Base-by-base conservation (phyloP, 2,329 filamentous ascomycete species). In the Monosporascus sp. region DNA sequence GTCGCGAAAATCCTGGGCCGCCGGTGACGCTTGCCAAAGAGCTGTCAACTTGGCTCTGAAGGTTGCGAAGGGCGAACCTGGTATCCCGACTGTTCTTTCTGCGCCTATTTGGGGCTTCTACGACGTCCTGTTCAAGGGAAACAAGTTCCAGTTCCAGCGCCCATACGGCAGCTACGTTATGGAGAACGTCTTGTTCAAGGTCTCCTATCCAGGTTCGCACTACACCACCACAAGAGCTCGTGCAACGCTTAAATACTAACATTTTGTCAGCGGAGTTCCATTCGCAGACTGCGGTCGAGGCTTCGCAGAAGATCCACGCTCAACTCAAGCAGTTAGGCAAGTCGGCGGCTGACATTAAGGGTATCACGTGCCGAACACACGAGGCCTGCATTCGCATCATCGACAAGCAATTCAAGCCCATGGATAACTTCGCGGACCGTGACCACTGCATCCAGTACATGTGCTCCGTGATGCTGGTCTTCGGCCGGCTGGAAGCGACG, bases 391-490 rank as follows among this genome's bases (percentile, higher is more conserved):
- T 99, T 70, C 91, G 94, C 67, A 99, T 99, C 76, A 99, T 99
- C 68, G 94, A 99, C 84, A 99, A 99, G 83, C 94, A 99, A 78
- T 95, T 96, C 83, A 97, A 97, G 84, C 87, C 92, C 65, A 96
- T 99, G 90, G 92, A 97, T 80, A 99, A 99, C 85, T 99, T 97
- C 69, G 94, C 94, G 68, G 94, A 99, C 77, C 91, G 94, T 68
- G 94, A 99, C 76, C 94, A 99, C 83, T 99, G 94, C 78, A 93
- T 99, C 63, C 94, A 97, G 79, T 99, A 99, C 84, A 99, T 99
- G 94, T 89, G 91, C 69, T 80, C 92, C 60, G 91, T 91, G 67
- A 97, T 97, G 91, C 87, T 99, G 63, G 87, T 88, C 62, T 97
- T 93, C 74, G 91, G 94, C 72, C 91, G 94, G 61, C 88, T 99